phyloP scores from a whole-genome alignment of 768 basidiomycete genomes.

The Boletus barrowsii region DNA sequence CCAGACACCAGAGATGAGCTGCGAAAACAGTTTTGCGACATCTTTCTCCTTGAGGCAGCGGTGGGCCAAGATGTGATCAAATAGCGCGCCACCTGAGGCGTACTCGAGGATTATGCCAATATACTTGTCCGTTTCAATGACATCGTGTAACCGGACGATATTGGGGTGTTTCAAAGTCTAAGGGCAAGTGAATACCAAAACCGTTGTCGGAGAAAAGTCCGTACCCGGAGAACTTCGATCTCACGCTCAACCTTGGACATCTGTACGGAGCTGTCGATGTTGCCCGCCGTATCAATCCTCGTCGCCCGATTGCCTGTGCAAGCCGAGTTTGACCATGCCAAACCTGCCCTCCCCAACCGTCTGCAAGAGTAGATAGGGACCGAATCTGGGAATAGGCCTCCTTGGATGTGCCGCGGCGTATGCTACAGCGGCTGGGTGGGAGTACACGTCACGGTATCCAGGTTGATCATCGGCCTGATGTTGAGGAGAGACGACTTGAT shows the following conservation, averaged over 20 bases:
- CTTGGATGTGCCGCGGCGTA: slow-evolving; percentile 80
- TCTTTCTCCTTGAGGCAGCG: slow-evolving; percentile 93
- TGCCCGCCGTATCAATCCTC: slow-evolving; percentile 91
- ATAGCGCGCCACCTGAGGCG: slow-evolving; percentile 96
- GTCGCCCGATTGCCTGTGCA: slow-evolving; percentile 91
- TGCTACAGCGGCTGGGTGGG: slow-evolving; percentile 79
- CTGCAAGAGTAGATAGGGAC: slow-evolving; percentile 92
- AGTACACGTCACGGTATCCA: slow-evolving; percentile 69
- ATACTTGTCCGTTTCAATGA: slow-evolving; percentile 99
- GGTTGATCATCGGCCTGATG: slow-evolving; percentile 43
- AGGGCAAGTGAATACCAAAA: slow-evolving; percentile 7
- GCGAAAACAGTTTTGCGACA: slow-evolving; percentile 93
- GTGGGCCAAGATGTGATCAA: slow-evolving; percentile 98
- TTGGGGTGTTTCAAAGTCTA: slow-evolving; percentile 96
- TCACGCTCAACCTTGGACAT: slow-evolving; percentile 97
- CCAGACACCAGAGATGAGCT: slow-evolving; percentile 97
- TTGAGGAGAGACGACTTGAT: slow-evolving; percentile 60
- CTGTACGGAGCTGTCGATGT: slow-evolving; percentile 79
- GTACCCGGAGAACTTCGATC: slow-evolving; percentile 92
- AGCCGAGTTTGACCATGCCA: slow-evolving; percentile 95
- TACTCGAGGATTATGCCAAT: slow-evolving; percentile 99
- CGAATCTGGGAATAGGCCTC: slow-evolving; percentile 89
- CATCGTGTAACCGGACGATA: slow-evolving; percentile 96
- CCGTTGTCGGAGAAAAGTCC: slow-evolving; percentile 23
- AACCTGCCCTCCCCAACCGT: slow-evolving; percentile 98